Evolutionary conservation across 2,329 filamentous ascomycete genomes (phyloP).

Genomic region (Neoascochyta sp.): DNA sequence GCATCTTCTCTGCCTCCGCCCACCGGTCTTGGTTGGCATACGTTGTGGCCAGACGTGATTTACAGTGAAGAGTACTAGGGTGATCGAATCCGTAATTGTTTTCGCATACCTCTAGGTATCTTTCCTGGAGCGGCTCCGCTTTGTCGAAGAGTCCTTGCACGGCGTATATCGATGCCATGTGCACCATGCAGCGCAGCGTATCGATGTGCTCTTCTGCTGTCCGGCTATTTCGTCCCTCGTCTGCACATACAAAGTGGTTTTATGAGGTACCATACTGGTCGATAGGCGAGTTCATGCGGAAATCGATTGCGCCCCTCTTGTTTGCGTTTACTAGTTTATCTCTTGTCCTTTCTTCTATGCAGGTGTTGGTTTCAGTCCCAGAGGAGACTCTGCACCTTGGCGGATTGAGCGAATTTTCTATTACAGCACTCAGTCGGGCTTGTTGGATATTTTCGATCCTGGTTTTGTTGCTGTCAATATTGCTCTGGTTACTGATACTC

Average conservation of each 20-base stretch:
- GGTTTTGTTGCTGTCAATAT: constrained; percentile 3
- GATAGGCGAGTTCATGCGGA: constrained; percentile 2
- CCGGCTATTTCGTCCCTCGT: constrained; percentile 4
- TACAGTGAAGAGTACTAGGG: too few relatives aligned
- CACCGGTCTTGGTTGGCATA: too few relatives aligned
- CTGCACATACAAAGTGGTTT: constrained; percentile 2
- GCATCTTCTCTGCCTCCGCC: too few relatives aligned
- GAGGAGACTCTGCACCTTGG: constrained; percentile 2
- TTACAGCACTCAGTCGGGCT: constrained; percentile 3
- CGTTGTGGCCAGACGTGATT: too few relatives aligned
- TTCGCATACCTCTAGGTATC: too few relatives aligned
- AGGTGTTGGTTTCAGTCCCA: constrained; percentile 7
- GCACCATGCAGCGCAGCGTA: too few relatives aligned
- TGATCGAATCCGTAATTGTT: too few relatives aligned
- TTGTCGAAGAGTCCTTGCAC: too few relatives aligned
- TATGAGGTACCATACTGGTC: constrained; percentile 4
- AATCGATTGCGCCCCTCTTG: constrained; percentile 3
- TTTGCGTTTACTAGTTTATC: constrained; percentile 8
- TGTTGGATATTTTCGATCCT: constrained; percentile 8
- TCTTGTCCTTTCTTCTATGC: constrained; percentile 6
- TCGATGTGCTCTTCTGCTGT: too few relatives aligned
- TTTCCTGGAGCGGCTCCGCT: too few relatives aligned
- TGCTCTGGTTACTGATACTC: constrained; percentile 4
- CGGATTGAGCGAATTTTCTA: too few relatives aligned
- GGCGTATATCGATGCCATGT: too few relatives aligned